These are phyloP conservation scores for Pythium folliculosum DNA, from an alignment of 352 stramenopile species.

Conservation along the genomic window DNA sequence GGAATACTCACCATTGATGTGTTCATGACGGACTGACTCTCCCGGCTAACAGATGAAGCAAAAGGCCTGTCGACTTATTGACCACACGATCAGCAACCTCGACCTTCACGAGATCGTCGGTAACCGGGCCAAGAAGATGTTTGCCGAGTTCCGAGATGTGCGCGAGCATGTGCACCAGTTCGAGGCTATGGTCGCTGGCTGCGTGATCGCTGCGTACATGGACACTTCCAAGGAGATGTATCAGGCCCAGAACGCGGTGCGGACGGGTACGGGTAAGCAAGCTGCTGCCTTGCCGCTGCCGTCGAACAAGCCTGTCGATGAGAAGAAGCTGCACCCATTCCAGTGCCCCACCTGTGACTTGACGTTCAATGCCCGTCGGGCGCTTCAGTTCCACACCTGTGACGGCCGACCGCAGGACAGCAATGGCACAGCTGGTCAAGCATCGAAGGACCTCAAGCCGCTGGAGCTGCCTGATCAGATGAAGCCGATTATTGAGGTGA, in stretches of 20 bases:
- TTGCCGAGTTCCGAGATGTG: slow-evolving; percentile 96
- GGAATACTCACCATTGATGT: neutral
- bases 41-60: slow-evolving; percentile 88
- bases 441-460: slow-evolving; percentile 47
- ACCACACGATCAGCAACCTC: slow-evolving; percentile 93
- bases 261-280: slow-evolving; percentile 63
- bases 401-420: slow-evolving; percentile 39
- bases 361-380: slow-evolving; percentile 85
- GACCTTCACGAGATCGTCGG: slow-evolving; percentile 95
- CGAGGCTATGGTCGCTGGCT: slow-evolving; percentile 90
- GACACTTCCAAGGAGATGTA: slow-evolving; percentile 89
- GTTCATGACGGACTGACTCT: slow-evolving; percentile 1
- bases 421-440: slow-evolving; percentile 35
- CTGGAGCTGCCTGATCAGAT: slow-evolving; percentile 68
- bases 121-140: slow-evolving; percentile 94
- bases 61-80: slow-evolving; percentile 86
- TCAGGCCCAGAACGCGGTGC: slow-evolving; percentile 74
- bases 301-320: slow-evolving; percentile 80
- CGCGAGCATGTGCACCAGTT: slow-evolving; percentile 96
- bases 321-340: slow-evolving; percentile 89
- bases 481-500: slow-evolving; percentile 70
- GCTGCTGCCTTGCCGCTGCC: slow-evolving; percentile 48
- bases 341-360: slow-evolving; percentile 76
- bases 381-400: slow-evolving; percentile 88
- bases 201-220: slow-evolving; percentile 86